Conservation (phyloP, 768 basidiomycete species). For the Hypholoma fasciculare region DNA sequence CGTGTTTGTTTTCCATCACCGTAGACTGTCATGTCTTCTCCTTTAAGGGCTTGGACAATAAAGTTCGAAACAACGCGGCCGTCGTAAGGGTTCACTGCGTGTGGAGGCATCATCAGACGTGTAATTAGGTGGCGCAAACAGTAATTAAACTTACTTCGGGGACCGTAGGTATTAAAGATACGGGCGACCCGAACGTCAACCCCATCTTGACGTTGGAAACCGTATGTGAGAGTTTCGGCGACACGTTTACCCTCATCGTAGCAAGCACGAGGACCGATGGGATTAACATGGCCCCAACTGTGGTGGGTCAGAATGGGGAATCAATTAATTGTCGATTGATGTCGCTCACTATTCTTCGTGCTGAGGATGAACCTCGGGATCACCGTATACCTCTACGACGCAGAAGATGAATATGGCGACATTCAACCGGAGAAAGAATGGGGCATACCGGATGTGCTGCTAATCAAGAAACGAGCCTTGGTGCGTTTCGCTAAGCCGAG, state of each 20-base stretch:
- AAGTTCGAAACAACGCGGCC: conserved; percentile 99
- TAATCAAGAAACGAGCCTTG: conserved; percentile 95
- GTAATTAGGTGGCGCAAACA: conserved; percentile 6
- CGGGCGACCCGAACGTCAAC: conserved; percentile 97
- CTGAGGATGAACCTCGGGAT: conserved; percentile 98
- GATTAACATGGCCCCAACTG: conserved; percentile 98
- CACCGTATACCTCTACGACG: conserved; percentile 89
- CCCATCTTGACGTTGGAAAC: conserved; percentile 91
- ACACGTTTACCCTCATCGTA: conserved; percentile 99
- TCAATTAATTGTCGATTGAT: not conserved
- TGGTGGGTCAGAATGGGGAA: conserved; percentile 15
- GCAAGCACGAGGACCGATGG: conserved; percentile 97
- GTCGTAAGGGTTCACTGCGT: conserved; percentile 89
- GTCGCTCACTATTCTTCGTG: conserved; percentile 85
- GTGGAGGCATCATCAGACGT: conserved; percentile 21
- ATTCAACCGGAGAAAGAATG: conserved; percentile 7
- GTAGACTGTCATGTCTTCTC: conserved; percentile 96
- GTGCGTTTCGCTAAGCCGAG: conserved; percentile 96
- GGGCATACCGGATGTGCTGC: conserved; percentile 84
- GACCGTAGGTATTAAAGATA: conserved; percentile 97
- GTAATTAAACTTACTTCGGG: conserved; percentile 57
- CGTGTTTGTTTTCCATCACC: conserved; percentile 93
- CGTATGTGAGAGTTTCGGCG: conserved; percentile 96
- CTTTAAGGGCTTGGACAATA: conserved; percentile 94
- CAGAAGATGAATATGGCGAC: conserved; percentile 7